Evolutionary conservation across 2,329 filamentous ascomycete genomes (phyloP).

Genomic region (Aspergillus sp.): DNA sequence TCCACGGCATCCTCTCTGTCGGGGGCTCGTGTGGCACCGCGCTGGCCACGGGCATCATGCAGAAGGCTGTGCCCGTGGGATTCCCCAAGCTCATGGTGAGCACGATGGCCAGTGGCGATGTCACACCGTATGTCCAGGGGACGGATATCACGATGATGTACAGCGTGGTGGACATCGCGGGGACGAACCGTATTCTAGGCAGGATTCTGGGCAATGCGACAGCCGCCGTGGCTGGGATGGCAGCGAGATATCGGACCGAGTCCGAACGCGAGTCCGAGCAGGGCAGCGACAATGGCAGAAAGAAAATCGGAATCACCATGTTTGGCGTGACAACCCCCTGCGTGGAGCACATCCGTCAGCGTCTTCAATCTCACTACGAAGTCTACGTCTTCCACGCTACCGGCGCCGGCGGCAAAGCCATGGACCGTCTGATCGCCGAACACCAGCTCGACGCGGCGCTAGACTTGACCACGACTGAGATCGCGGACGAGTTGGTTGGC

Average conservation of each 20-base stretch:
- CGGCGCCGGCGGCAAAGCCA: conserved; percentile 58
- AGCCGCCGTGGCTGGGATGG: conserved; percentile 53
- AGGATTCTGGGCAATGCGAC: conserved; percentile 56
- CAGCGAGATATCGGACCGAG: conserved; percentile 33
- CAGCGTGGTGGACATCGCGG: conserved; percentile 62
- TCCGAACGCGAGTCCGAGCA: not conserved
- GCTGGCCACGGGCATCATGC: conserved; percentile 54
- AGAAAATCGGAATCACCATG: conserved; percentile 59
- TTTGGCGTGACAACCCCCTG: conserved; percentile 65
- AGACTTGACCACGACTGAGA: conserved; percentile 64
- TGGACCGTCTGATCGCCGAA: conserved; percentile 57
- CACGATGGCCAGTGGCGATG: conserved; percentile 61
- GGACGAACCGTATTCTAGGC: conserved; percentile 52
- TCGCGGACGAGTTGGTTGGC: conserved; percentile 55
- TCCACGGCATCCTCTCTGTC: conserved; percentile 44
- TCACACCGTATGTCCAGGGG: conserved; percentile 56
- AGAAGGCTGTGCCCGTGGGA: conserved; percentile 52
- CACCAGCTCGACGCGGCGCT: conserved; percentile 56
- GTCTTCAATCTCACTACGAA: conserved; percentile 46
- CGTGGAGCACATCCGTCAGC: conserved; percentile 47
- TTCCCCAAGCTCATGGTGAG: conserved; percentile 64
- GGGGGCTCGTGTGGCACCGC: conserved; percentile 58
- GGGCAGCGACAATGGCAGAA: not conserved
- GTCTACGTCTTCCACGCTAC: conserved; percentile 63
- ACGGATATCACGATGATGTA: conserved; percentile 64